phyloP scores from a whole-genome alignment of 2,329 filamentous ascomycete species.

The Gremmenia infestans region DNA sequence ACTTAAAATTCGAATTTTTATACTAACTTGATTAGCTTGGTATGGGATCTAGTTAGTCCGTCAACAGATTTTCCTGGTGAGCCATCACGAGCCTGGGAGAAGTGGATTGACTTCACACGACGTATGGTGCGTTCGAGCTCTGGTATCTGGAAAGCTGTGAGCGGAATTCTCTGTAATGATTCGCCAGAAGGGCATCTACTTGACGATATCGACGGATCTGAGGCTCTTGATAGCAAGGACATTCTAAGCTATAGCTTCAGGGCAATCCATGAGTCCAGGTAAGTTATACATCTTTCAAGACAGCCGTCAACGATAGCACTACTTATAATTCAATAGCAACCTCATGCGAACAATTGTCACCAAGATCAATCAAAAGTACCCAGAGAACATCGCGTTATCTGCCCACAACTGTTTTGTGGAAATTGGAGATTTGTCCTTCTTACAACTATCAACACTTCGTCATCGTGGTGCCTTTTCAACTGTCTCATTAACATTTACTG shows the following conservation, averaged over 20 bases:
- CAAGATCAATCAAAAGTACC: conserved; percentile 41
- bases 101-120: conserved; percentile 36
- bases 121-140: conserved; percentile 57
- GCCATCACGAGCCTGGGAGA: background rate
- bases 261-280: conserved; percentile 92
- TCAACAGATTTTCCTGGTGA: conserved; percentile 7
- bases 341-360: conserved; percentile 60
- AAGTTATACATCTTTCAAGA: conserved; percentile 17
- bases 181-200: conserved; percentile 86
- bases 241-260: conserved; percentile 93
- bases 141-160: conserved; percentile 72
- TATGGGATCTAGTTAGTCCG: conserved; percentile 23
- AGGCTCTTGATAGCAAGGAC: conserved; percentile 77
- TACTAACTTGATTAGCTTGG: conserved; percentile 17
- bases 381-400: conserved; percentile 38
- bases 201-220: conserved; percentile 66
- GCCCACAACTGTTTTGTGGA: conserved; percentile 48
- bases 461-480: conserved; percentile 93
- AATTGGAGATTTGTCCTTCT: conserved; percentile 72
- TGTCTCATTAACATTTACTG: conserved; percentile 80
- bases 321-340: conserved; percentile 47
- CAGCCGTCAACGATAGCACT: background rate
- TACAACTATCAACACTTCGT: conserved; percentile 74
- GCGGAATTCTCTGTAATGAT: conserved; percentile 80
- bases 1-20: no score